Conservation (phyloP, 352 stramenopile genomes). For the Pythium grandisporangium region DNA sequence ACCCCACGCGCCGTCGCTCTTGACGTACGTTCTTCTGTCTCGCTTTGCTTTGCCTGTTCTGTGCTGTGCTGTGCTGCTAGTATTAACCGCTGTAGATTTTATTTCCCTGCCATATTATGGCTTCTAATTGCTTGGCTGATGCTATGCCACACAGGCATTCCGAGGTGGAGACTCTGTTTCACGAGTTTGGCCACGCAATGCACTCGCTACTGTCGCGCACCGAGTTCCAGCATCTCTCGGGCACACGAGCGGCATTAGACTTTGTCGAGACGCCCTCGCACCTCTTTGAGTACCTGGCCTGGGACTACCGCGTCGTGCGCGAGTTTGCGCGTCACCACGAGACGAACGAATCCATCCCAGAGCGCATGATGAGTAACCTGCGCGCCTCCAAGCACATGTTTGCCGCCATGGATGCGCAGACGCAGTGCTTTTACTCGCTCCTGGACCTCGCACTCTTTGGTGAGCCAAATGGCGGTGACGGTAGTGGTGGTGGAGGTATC, state of each 20-base stretch:
- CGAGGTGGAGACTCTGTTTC: constrained; percentile 96
- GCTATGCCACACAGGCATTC: constrained; percentile 85
- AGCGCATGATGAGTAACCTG: constrained; percentile 65
- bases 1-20: constrained; percentile 50
- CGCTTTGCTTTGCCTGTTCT: constrained; percentile 1
- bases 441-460: constrained; percentile 70
- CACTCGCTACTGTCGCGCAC: constrained; percentile 95
- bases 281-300: constrained; percentile 96
- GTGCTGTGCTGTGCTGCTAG: too few species aligned
- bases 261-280: constrained; percentile 96
- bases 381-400: constrained; percentile 83
- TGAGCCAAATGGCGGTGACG: constrained; percentile 17
- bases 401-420: constrained; percentile 84
- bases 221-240: constrained; percentile 96
- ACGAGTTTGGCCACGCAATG: constrained; percentile 97
- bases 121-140: constrained; percentile 15
- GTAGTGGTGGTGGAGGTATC: too few species aligned
- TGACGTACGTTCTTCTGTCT: constrained; percentile 48
- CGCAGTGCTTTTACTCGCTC: constrained; percentile 77
- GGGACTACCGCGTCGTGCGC: constrained; percentile 82
- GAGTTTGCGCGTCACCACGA: constrained; percentile 80
- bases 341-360: constrained; percentile 71
- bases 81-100: too few species aligned
- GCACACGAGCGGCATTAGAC: constrained; percentile 90
- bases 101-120: background rate